Percentiles rank a stretch among this genome's conserved stretches.
Conservation (phyloP, 2,329 filamentous ascomycete genomes). For the Penicillium decumbens region DNA sequence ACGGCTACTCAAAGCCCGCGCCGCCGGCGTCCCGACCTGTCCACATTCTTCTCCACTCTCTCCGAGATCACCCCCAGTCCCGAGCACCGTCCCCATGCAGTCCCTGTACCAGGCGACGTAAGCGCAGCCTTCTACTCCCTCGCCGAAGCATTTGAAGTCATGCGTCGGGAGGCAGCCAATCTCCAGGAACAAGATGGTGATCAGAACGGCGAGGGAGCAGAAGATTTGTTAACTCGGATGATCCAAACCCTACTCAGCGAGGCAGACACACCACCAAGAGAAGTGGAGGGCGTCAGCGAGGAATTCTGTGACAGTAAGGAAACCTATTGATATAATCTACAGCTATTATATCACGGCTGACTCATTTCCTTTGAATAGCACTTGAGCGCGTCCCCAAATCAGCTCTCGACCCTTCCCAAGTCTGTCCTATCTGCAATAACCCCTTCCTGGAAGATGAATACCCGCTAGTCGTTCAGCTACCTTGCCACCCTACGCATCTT, state of each 20-base stretch:
- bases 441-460: slow-evolving; percentile 59
- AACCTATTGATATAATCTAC: background rate
- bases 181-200: slow-evolving; percentile 19
- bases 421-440: slow-evolving; percentile 58
- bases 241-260: slow-evolving; percentile 52
- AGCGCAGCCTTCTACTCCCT: slow-evolving; percentile 56
- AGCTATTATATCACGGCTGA: background rate
- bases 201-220: slow-evolving; percentile 29
- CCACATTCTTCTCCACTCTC: slow-evolving; percentile 61
- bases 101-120: slow-evolving; percentile 58
- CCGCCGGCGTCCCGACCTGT: slow-evolving; percentile 58
- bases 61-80: slow-evolving; percentile 52
- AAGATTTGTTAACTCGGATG: slow-evolving; percentile 51
- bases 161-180: slow-evolving; percentile 44
- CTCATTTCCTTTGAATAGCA: slow-evolving; percentile 29
- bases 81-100: slow-evolving; percentile 53
- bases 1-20: slow-evolving; percentile 25
- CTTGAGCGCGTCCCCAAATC: slow-evolving; percentile 57
- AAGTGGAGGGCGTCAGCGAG: slow-evolving; percentile 59
- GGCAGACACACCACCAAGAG: slow-evolving; percentile 56
- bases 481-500: slow-evolving; percentile 58
- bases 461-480: slow-evolving; percentile 59
- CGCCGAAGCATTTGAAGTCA: slow-evolving; percentile 57
- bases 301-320: slow-evolving; percentile 52
- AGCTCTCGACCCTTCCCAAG: slow-evolving; percentile 50